Evolutionary conservation across 1,139 yeast genomes (phyloP).

Genomic region (Meyerozyma sp.): DNA sequence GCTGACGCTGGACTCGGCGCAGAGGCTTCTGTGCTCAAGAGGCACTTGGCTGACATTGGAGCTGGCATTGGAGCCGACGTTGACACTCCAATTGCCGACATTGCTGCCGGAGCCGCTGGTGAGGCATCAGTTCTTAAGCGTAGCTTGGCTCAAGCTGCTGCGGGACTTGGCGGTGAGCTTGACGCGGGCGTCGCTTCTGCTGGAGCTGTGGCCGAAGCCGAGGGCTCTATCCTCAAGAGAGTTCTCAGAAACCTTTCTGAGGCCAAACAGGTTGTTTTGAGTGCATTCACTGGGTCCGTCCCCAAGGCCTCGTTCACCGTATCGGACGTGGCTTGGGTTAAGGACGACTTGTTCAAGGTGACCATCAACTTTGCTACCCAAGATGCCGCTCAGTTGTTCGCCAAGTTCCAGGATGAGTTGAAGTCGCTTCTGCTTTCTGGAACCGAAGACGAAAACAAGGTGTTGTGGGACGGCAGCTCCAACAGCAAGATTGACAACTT

Average conservation of each 20-base stretch:
- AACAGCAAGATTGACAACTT: conserved; percentile 18
- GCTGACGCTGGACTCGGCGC: conserved; percentile 7
- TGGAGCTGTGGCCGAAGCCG: neutral
- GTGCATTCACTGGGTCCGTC: conserved; percentile 6
- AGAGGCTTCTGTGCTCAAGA: conserved; percentile 9
- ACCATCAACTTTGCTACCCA: conserved; percentile 19
- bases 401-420: conserved; percentile 16
- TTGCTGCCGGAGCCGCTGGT: conserved; percentile 5
- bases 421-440: conserved; percentile 10
- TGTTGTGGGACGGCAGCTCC: conserved; percentile 8
- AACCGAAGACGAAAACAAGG: conserved; percentile 6
- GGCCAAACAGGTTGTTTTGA: neutral
- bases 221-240: neutral
- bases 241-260: neutral
- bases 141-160: neutral
- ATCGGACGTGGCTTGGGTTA: conserved; percentile 19
- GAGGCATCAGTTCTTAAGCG: conserved; percentile 3
- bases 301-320: conserved; percentile 26
- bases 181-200: neutral
- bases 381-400: conserved; percentile 17
- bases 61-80: conserved; percentile 10
- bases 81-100: conserved; percentile 3
- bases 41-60: conserved; percentile 11
- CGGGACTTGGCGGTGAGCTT: neutral
- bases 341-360: conserved; percentile 23